phyloP scores from a whole-genome alignment of 352 stramenopile species.

The Phytopythium mirpurense region DNA sequence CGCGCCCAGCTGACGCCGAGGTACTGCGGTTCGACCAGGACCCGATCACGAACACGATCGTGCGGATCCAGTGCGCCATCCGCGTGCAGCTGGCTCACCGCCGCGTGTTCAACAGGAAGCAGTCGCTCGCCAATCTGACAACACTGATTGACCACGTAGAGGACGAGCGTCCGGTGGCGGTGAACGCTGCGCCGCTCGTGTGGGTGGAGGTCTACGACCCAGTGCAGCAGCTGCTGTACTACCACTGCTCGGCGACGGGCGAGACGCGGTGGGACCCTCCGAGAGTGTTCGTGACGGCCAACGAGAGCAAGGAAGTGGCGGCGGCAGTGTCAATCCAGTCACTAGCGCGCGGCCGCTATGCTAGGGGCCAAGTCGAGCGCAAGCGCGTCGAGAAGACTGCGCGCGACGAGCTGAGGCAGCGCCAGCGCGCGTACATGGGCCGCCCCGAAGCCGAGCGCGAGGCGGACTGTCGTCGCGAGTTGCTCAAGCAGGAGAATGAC shows the following conservation, averaged over 20 bases:
- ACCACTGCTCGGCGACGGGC: slow-evolving; percentile 40
- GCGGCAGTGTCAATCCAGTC: slow-evolving; percentile 55
- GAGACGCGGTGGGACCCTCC: slow-evolving; percentile 47
- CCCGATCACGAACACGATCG: slow-evolving; percentile 30
- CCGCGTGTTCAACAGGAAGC: slow-evolving; percentile 30
- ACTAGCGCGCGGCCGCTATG: slow-evolving; percentile 35
- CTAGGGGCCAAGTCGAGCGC: slow-evolving; percentile 26
- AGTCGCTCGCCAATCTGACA: slow-evolving; percentile 6
- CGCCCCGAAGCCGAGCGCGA: slow-evolving; percentile 30
- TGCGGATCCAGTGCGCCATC: slow-evolving; percentile 44
- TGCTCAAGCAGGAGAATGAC: slow-evolving; percentile 48
- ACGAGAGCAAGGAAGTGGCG: slow-evolving; percentile 36
- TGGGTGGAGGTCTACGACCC: slow-evolving; percentile 71
- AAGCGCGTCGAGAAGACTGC: slow-evolving; percentile 20
- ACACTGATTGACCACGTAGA: not conserved
- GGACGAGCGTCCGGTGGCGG: not conserved
- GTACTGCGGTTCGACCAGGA: slow-evolving; percentile 35
- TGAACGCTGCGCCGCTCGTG: not conserved
- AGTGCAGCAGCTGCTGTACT: slow-evolving; percentile 49
- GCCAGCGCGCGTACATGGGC: slow-evolving; percentile 16
- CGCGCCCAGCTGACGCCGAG: slow-evolving; percentile 17
- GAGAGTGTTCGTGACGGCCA: slow-evolving; percentile 23
- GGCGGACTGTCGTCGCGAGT: slow-evolving; percentile 32
- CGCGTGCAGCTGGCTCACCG: slow-evolving; percentile 39
- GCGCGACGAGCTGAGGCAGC: slow-evolving; percentile 13